Conservation (phyloP, 169 alveolate genomes). For the Plasmodium ovale region DNA sequence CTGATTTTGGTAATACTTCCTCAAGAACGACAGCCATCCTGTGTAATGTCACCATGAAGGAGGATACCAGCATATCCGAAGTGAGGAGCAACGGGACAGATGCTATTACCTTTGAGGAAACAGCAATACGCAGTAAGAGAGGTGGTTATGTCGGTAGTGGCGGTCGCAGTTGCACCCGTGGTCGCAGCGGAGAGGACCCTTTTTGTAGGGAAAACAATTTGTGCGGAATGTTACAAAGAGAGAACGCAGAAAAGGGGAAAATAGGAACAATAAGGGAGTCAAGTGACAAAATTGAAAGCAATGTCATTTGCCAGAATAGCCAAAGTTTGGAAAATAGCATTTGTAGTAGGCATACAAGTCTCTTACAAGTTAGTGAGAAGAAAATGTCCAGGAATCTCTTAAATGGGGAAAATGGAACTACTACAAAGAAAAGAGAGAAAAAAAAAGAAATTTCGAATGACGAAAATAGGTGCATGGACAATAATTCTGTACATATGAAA, state of each 20-base stretch:
- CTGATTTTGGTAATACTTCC: neutral
- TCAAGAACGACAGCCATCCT: too few species aligned
- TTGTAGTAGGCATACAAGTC: constrained; percentile 19
- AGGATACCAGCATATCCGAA: too few species aligned
- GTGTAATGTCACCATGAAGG: too few species aligned
- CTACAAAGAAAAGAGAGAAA: neutral
- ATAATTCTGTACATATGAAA: neutral
- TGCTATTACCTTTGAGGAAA: too few species aligned
- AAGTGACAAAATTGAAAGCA: constrained; percentile 7
- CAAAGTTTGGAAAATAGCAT: constrained; percentile 1
- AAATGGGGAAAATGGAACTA: too few species aligned
- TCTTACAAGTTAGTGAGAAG: constrained; percentile 19
- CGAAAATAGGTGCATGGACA: neutral
- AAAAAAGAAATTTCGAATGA: neutral
- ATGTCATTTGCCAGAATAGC: constrained; percentile 18
- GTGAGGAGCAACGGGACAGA: too few species aligned
- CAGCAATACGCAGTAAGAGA: too few species aligned
- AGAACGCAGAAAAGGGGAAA: neutral
- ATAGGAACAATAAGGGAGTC: neutral
- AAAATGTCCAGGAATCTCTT: too few species aligned
- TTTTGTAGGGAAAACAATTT: neutral
- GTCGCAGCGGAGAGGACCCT: neutral
- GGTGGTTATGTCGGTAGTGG: too few species aligned
- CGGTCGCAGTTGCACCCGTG: too few species aligned
- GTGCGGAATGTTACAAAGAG: neutral